Evolutionary conservation across 1,284 basidiomycete genomes (phyloP).

Genomic region (Ceratobasidium sp.): DNA sequence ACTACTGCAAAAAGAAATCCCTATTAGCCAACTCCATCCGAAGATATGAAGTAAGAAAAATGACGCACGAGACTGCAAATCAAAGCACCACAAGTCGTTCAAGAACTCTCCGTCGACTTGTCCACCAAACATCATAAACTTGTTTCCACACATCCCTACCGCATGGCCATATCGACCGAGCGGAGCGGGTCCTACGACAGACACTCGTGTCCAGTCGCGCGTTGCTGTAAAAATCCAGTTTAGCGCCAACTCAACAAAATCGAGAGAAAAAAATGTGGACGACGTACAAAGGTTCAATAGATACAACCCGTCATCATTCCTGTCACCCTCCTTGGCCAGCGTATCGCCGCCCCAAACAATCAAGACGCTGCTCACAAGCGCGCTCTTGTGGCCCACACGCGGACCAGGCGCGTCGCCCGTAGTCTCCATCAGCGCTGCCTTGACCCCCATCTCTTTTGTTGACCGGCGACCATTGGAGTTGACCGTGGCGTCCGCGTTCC

Average conservation of each 20-base stretch:
- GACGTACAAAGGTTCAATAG: conserved; percentile 90
- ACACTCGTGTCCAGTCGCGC: conserved; percentile 93
- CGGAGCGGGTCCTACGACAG: conserved; percentile 80
- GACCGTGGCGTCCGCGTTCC: conserved; percentile 23
- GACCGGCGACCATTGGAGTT: conserved; percentile 57
- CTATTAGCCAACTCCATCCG: not conserved
- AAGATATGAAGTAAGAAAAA: not conserved
- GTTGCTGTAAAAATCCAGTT: conserved; percentile 66
- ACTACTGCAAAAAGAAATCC: conserved; percentile 63
- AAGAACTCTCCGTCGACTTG: conserved; percentile 95
- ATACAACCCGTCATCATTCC: conserved; percentile 94
- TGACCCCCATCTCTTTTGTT: conserved; percentile 75
- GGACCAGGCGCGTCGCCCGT: conserved; percentile 90
- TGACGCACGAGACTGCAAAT: conserved; percentile 88
- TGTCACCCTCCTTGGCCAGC: conserved; percentile 78
- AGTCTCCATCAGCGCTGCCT: conserved; percentile 83
- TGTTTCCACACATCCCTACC: conserved; percentile 91
- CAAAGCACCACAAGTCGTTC: conserved; percentile 95
- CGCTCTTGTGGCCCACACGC: conserved; percentile 95
- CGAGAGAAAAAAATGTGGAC: conserved; percentile 50
- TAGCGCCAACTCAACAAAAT: conserved; percentile 4
- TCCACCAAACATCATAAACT: conserved; percentile 96
- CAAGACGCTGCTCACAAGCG: conserved; percentile 94
- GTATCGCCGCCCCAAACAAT: conserved; percentile 99
- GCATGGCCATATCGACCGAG: conserved; percentile 96